Percentiles rank a stretch among this genome's conserved stretches.
phyloP scores from a whole-genome alignment of 2,329 filamentous ascomycete genomes.

The Pseudocercospora fuligena region DNA sequence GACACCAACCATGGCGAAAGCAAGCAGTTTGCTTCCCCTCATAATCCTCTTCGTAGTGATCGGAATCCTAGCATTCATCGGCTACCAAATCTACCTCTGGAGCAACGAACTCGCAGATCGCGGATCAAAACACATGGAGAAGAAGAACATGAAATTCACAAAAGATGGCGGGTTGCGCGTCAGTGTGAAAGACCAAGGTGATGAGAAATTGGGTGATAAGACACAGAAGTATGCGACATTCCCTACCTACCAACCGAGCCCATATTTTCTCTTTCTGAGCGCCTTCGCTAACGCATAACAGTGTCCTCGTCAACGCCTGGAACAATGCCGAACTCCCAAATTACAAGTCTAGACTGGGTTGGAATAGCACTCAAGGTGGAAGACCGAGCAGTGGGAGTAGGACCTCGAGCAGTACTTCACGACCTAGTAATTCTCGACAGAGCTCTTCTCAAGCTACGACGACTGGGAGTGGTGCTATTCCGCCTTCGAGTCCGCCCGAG shows the following conservation, averaged over 20 bases:
- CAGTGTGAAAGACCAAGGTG: constrained; percentile 69
- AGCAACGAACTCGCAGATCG: constrained; percentile 67
- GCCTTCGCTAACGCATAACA: constrained; percentile 18
- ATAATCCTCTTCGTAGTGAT: constrained; percentile 59
- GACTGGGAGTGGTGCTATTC: not conserved
- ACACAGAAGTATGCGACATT: constrained; percentile 64
- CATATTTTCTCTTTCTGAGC: not conserved
- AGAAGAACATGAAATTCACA: constrained; percentile 75
- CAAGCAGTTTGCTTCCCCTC: not conserved
- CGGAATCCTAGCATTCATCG: constrained; percentile 64
- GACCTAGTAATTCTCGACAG: constrained; percentile 3
- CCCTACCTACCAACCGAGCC: too few relatives aligned
- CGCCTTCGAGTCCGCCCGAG: constrained; percentile 11
- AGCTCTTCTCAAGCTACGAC: not conserved
- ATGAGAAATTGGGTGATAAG: constrained; percentile 73
- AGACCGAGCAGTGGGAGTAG: not conserved
- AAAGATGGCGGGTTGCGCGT: constrained; percentile 75
- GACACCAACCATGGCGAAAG: constrained; percentile 1
- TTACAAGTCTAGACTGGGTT: constrained; percentile 43
- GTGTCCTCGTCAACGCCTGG: constrained; percentile 57
- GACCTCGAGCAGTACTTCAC: not conserved
- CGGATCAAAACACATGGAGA: constrained; percentile 72
- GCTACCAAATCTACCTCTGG: constrained; percentile 73
- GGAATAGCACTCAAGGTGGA: constrained; percentile 32
- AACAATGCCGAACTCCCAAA: constrained; percentile 46